Evolutionary conservation across 163 green algal species (phyloP).

Genomic region (Chlamydomonas reinhardtii): DNA sequence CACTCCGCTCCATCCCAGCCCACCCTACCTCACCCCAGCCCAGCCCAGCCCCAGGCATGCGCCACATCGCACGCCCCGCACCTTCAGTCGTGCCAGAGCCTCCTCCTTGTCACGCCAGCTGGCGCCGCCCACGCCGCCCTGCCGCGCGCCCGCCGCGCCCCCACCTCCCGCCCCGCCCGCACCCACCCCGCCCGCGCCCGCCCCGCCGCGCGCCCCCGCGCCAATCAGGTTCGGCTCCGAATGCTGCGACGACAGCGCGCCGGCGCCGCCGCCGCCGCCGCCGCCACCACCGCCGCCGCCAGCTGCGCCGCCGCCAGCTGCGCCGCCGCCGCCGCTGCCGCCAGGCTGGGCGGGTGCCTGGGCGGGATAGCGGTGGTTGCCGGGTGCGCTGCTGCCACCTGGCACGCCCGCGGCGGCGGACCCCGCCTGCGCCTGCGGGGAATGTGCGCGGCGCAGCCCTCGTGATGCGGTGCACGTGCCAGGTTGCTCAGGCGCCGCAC

Average conservation of each 20-base stretch:
- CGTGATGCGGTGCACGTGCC: too few species aligned
- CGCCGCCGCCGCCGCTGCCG: neutral
- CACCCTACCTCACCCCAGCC: too few species aligned
- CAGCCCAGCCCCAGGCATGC: too few species aligned
- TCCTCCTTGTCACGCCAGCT: conserved; percentile 39
- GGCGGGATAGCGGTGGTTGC: neutral
- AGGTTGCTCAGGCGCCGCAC: too few species aligned
- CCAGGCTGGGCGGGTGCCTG: neutral
- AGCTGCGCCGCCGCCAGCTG: neutral
- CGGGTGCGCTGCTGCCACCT: neutral
- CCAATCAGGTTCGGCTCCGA: conserved; percentile 19
- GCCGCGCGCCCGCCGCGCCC: neutral
- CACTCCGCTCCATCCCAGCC: too few species aligned
- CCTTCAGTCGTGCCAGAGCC: conserved; percentile 25
- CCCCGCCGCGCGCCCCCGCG: neutral
- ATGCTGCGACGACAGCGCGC: neutral
- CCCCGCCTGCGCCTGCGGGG: too few species aligned
- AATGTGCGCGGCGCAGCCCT: too few species aligned
- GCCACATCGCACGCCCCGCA: neutral
- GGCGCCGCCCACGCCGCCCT: neutral
- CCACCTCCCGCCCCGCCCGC: neutral
- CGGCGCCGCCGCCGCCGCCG: neutral
- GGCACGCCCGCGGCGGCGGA: too few species aligned
- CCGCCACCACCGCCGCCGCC: neutral
- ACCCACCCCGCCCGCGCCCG: neutral